A percentile compares a stretch with the other conserved stretches of the same genome.
Conservation (phyloP, 768 basidiomycete genomes). For the Cubamyces sp. region DNA sequence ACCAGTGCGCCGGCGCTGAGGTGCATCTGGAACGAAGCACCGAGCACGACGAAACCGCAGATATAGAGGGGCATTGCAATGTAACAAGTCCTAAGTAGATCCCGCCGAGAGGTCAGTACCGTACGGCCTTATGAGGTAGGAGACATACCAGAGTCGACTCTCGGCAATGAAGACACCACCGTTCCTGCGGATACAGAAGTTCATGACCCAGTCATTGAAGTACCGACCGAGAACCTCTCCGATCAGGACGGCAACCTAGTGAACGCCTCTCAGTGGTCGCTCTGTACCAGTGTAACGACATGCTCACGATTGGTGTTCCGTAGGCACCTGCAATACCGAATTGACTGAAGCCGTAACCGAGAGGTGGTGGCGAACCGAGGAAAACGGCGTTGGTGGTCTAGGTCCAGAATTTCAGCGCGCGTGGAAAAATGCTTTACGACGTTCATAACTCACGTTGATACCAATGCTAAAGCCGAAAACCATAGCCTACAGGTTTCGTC, state of each 20-base stretch:
- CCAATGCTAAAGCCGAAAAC: conserved; percentile 70
- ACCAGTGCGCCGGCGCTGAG: conserved; percentile 56
- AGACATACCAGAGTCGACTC: conserved; percentile 56
- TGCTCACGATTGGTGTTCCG: conserved; percentile 56
- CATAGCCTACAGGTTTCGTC: conserved; percentile 41
- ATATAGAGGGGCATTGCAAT: conserved; percentile 63
- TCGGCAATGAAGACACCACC: conserved; percentile 59
- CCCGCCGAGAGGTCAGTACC: background rate
- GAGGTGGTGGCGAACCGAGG: conserved; percentile 55
- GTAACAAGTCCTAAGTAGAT: conserved; percentile 55
- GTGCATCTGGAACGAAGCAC: conserved; percentile 56
- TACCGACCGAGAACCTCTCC: conserved; percentile 57
- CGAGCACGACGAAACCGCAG: conserved; percentile 62
- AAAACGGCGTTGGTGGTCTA: conserved; percentile 72
- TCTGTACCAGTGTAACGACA: background rate
- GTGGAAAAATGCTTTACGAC: background rate
- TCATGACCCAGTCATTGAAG: conserved; percentile 54
- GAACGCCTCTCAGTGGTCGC: background rate
- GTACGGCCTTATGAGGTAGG: background rate
- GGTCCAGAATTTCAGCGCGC: background rate
- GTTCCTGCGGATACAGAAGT: conserved; percentile 46
- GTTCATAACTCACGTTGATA: conserved; percentile 48
- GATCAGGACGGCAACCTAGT: conserved; percentile 50
- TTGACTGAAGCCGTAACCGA: conserved; percentile 55
- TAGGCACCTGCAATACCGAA: conserved; percentile 57